Evolutionary conservation across 805 yeast genomes (phyloP).

Genomic region (Wickerhamomyces alni): DNA sequence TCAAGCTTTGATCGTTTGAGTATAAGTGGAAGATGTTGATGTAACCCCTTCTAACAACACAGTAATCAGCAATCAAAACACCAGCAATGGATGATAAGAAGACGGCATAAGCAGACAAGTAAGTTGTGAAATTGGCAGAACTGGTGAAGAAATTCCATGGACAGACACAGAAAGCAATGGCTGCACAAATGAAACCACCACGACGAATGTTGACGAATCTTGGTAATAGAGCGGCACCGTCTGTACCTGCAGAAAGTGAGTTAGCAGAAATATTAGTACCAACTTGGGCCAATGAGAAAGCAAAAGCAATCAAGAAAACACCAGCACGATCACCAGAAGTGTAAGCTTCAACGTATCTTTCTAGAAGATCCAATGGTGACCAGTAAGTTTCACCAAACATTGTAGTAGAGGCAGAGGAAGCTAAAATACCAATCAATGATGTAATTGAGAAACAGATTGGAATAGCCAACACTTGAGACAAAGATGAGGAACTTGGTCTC

Average conservation of each 20-base stretch:
- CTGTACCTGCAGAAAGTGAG: slow-evolving; percentile 68
- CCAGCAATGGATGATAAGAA: slow-evolving; percentile 84
- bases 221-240: slow-evolving; percentile 61
- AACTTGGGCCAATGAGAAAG: slow-evolving; percentile 69
- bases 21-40: slow-evolving; percentile 61
- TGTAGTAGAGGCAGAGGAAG: slow-evolving; percentile 69
- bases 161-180: slow-evolving; percentile 61
- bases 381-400: slow-evolving; percentile 68
- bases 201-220: slow-evolving; percentile 66
- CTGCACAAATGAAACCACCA: slow-evolving; percentile 75
- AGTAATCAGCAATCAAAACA: slow-evolving; percentile 62
- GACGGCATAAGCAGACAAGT: slow-evolving; percentile 74
- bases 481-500: slow-evolving; percentile 42
- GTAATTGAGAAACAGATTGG: slow-evolving; percentile 78
- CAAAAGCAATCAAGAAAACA: slow-evolving; percentile 65
- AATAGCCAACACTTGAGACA: slow-evolving; percentile 58
- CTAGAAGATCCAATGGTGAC: slow-evolving; percentile 71
- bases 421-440: slow-evolving; percentile 78
- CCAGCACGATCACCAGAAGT: slow-evolving; percentile 68
- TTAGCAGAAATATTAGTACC: slow-evolving; percentile 76
- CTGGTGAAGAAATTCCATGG: slow-evolving; percentile 79
- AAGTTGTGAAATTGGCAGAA: slow-evolving; percentile 71
- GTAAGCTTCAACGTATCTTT: slow-evolving; percentile 49
- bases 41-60: slow-evolving; percentile 67
- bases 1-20: slow-evolving; percentile 31